phyloP scores from a whole-genome alignment of 179 eudicot species.

The Dionaea muscipula region DNA sequence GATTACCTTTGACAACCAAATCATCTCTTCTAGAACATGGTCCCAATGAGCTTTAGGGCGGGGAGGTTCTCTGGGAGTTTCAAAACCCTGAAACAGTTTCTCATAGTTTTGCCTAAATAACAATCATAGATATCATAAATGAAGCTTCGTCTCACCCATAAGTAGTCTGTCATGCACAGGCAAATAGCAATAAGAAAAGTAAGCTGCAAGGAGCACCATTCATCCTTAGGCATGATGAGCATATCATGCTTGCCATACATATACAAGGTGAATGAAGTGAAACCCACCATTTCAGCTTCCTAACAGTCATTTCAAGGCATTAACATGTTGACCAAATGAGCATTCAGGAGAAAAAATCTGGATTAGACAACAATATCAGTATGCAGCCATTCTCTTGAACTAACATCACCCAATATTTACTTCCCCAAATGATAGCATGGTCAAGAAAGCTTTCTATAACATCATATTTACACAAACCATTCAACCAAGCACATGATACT shows the following conservation, averaged over 20 bases:
- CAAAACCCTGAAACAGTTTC: slow-evolving; percentile 62
- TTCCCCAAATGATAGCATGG: neutral
- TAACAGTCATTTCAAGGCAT: too few species aligned
- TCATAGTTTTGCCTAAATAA: neutral
- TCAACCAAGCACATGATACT: neutral
- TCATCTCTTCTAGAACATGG: slow-evolving; percentile 98
- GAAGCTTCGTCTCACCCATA: neutral
- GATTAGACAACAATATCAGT: too few species aligned
- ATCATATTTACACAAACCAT: neutral
- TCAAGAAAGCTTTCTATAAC: too few species aligned
- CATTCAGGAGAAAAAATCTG: too few species aligned
- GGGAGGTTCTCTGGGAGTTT: slow-evolving; percentile 82
- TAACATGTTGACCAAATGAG: too few species aligned
- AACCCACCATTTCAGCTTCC: too few species aligned
- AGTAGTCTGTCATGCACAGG: neutral
- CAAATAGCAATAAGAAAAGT: too few species aligned
- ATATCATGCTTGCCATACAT: too few species aligned
- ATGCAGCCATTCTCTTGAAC: too few species aligned
- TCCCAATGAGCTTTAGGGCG: slow-evolving; percentile 99
- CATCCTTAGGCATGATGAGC: too few species aligned
- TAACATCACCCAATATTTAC: neutral
- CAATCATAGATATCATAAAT: neutral
- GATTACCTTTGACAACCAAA: slow-evolving; percentile 93
- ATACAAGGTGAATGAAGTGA: too few species aligned
- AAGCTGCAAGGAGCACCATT: too few species aligned